Evolutionary conservation across 345 rosid genomes (phyloP), one percentile per base, ranked within the genome.

Genomic region (Mercurialis annua): DNA sequence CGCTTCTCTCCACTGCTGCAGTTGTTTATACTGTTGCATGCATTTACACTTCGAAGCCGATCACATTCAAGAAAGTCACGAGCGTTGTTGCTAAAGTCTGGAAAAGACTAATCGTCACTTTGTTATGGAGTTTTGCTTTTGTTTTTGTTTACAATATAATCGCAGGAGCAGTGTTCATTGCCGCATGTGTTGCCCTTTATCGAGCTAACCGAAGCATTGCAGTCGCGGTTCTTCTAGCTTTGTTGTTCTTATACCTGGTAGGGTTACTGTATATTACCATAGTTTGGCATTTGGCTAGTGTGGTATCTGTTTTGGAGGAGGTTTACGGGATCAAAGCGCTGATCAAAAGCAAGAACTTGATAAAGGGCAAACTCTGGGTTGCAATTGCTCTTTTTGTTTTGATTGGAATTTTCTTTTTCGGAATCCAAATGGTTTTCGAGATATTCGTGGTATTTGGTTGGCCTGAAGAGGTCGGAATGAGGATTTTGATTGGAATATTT

Each of bases 11-110:
- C 0, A 82, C 87, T 1, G 60, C 91, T 0, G 85, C 88, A 1
- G 84, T 82, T 3, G 87, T 81, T 26, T 84, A 81, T 74, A 63
- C 87, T 42, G 46, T 84, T 48, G 88, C 91, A 16, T 69, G 73
- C 62, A 47, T 81, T 21, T 81, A 76, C 64, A 74, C 87, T 0
- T 64, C 71, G 56, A 63, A 73, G 44, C 74, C 78, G 6, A 42
- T 79, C 43, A 54, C 69, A 0, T 79, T 82, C 69, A 62, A 42
- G 33, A 77, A 69, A 52, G 78, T 74, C 67, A 67, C 76, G 65
- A 72, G 71, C 21, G 85, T 82, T 1, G 86, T 86, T 17, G 83
- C 86, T 0, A 75, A 44, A 61, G 85, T 81, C 0, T 84, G 86
- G 86, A 81, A 78, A 78, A 65, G 84, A 17, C 72, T 82, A 3